Percentiles rank a stretch among this genome's conserved stretches.
phyloP scores from a whole-genome alignment of 768 basidiomycete genomes.

The Naganishia vishniacii region DNA sequence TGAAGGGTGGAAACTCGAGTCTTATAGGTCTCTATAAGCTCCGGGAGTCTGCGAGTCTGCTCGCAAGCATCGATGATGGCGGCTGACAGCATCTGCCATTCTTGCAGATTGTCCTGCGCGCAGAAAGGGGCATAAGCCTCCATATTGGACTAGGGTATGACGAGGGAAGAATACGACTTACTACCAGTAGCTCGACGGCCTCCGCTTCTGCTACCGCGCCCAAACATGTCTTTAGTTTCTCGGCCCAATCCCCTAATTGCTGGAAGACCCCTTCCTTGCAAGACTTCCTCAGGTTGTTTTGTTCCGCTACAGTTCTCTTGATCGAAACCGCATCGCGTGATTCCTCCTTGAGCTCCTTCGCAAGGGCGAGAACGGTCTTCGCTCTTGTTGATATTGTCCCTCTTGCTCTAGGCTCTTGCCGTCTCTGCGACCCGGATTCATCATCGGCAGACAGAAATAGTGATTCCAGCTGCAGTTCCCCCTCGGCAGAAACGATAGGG shows the following conservation, averaged over 20 bases:
- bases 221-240: not conserved
- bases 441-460: slow-evolving; percentile 12
- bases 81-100: slow-evolving; percentile 5
- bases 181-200: not conserved
- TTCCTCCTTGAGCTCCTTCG: slow-evolving; percentile 8
- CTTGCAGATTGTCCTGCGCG: slow-evolving; percentile 9
- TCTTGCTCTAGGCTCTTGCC: not conserved
- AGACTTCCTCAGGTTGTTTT: not conserved
- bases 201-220: not conserved
- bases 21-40: not conserved
- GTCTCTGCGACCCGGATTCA: not conserved
- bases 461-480: not conserved
- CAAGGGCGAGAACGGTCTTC: not conserved
- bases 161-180: not conserved
- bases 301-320: not conserved
- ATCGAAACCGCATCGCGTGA: slow-evolving; percentile 1
- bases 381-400: not conserved
- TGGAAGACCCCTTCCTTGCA: slow-evolving; percentile 17
- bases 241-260: slow-evolving; percentile 12
- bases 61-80: slow-evolving; percentile 19
- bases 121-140: no score
- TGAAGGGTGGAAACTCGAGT: not conserved
- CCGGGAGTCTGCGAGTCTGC: slow-evolving; percentile 4
- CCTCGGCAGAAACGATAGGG: slow-evolving; percentile 4
- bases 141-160: not conserved